Evolutionary conservation across 2,329 filamentous ascomycete genomes (phyloP).

Genomic region (Nemania serpens): DNA sequence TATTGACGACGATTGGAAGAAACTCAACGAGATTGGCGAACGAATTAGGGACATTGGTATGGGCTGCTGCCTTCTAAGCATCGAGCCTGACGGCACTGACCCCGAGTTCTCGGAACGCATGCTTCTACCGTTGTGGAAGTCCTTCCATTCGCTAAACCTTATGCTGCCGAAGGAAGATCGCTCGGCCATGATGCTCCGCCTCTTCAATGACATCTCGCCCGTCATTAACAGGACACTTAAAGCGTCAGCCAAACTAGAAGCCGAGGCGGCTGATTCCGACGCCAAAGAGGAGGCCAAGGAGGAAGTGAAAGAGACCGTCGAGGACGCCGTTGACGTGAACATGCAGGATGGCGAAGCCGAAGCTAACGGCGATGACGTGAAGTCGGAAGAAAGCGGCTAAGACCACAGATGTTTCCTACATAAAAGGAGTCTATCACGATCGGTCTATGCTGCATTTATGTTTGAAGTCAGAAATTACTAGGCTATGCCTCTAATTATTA

Average conservation of each 20-base stretch:
- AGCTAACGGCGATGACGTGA: background rate
- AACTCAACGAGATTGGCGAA: conserved; percentile 86
- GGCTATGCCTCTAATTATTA: background rate
- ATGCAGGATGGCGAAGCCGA: conserved; percentile 14
- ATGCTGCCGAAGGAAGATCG: conserved; percentile 99
- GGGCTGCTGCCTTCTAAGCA: conserved; percentile 88
- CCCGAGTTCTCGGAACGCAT: conserved; percentile 72
- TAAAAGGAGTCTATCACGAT: background rate
- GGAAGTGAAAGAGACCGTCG: conserved; percentile 27
- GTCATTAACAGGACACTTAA: conserved; percentile 72
- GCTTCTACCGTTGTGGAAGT: conserved; percentile 93
- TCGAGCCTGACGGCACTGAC: conserved; percentile 74
- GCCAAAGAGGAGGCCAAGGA: conserved; percentile 42
- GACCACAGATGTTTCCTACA: conserved; percentile 5
- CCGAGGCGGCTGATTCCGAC: conserved; percentile 41
- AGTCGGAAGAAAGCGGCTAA: background rate
- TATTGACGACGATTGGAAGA: conserved; percentile 71
- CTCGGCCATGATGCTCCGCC: conserved; percentile 84
- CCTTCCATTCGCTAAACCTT: conserved; percentile 86
- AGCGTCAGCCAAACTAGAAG: conserved; percentile 51
- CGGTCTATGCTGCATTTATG: background rate
- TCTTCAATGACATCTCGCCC: conserved; percentile 88
- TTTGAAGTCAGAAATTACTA: background rate
- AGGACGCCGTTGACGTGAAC: conserved; percentile 5
- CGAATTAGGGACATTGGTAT: conserved; percentile 77